phyloP scores from a whole-genome alignment of 768 basidiomycete species.

The Pulveroboletus ravenelii region DNA sequence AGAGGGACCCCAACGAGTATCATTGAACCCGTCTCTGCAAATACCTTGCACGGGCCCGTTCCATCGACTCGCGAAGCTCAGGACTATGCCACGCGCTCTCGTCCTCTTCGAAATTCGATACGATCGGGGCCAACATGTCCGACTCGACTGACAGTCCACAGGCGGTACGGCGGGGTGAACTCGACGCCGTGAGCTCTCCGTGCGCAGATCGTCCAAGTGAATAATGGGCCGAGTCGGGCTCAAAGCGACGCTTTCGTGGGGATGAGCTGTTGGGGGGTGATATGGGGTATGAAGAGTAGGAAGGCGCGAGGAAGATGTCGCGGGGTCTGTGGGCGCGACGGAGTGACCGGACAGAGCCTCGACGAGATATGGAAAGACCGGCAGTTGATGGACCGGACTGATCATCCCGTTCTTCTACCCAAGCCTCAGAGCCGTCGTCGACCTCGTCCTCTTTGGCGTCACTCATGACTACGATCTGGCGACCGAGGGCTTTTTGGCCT shows the following conservation, averaged over 20 bases:
- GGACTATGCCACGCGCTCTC: slow-evolving; percentile 53
- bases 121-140: slow-evolving; percentile 20
- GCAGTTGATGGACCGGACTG: not conserved
- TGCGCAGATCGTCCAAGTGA: slow-evolving; percentile 21
- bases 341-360: slow-evolving; percentile 24
- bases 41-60: slow-evolving; percentile 48
- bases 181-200: slow-evolving; percentile 10
- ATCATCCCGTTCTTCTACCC: slow-evolving; percentile 60
- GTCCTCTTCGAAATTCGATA: slow-evolving; percentile 40
- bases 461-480: slow-evolving; percentile 76
- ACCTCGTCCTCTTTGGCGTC: slow-evolving; percentile 70
- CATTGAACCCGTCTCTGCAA: slow-evolving; percentile 16
- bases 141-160: slow-evolving; percentile 37
- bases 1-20: not conserved
- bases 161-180: slow-evolving; percentile 12
- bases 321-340: slow-evolving; percentile 20
- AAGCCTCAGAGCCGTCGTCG: slow-evolving; percentile 69
- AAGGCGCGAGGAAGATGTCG: slow-evolving; percentile 25
- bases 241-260: slow-evolving; percentile 33
- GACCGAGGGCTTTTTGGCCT: slow-evolving; percentile 69
- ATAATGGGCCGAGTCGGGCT: slow-evolving; percentile 16
- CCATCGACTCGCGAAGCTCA: slow-evolving; percentile 69
- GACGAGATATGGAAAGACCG: slow-evolving; percentile 23
- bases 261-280: slow-evolving; percentile 30
- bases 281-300: slow-evolving; percentile 25